A percentile compares a stretch with the other conserved stretches of the same genome.
These are phyloP conservation scores for Singerocomus rubriflavus DNA, from an alignment of 1,284 basidiomycete genomes.

Conservation along the genomic window DNA sequence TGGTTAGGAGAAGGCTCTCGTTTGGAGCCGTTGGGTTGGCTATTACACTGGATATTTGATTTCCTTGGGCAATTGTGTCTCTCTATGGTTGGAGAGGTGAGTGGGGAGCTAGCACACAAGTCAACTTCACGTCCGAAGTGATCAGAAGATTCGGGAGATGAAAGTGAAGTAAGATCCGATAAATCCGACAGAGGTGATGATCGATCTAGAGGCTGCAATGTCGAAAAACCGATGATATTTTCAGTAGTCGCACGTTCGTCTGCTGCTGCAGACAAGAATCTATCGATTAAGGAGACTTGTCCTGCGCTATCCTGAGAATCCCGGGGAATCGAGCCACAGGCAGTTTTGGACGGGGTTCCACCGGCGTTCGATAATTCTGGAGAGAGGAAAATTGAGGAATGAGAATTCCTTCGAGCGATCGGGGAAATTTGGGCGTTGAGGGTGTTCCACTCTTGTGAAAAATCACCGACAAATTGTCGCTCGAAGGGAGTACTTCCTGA, in stretches of 20 bases:
- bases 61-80: background rate
- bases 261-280: constrained; percentile 28
- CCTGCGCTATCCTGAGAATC: constrained; percentile 4
- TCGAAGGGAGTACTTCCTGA: constrained; percentile 30
- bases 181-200: constrained; percentile 26
- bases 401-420: constrained; percentile 13
- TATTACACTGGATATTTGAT: background rate
- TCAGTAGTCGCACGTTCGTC: constrained; percentile 9
- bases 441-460: constrained; percentile 18
- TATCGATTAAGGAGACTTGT: constrained; percentile 29
- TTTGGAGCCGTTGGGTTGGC: background rate
- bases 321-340: constrained; percentile 2
- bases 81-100: constrained; percentile 19
- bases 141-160: constrained; percentile 20
- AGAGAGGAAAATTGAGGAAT: constrained; percentile 4
- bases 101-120: constrained; percentile 14
- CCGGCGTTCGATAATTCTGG: constrained; percentile 4
- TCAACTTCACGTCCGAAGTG: constrained; percentile 1
- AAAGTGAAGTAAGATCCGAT: constrained; percentile 31
- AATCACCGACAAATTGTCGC: constrained; percentile 24
- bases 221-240: background rate
- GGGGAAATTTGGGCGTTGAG: constrained; percentile 23
- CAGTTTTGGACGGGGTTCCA: background rate
- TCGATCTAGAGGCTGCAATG: constrained; percentile 5
- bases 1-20: background rate